Evolutionary conservation across 768 basidiomycete genomes (phyloP).

Genomic region (Mycena pura): DNA sequence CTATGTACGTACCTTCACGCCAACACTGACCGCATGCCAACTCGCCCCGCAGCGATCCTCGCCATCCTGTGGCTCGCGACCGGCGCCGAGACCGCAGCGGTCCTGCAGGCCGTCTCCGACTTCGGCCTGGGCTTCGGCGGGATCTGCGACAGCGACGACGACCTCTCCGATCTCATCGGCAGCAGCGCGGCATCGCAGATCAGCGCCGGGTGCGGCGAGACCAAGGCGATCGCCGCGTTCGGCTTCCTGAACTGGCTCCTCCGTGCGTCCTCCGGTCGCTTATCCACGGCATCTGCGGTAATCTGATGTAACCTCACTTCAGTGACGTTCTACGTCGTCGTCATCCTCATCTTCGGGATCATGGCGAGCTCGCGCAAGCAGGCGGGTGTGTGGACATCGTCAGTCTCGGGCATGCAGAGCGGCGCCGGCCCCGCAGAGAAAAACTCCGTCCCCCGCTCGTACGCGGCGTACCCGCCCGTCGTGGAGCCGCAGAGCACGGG

Average conservation of each 20-base stretch:
- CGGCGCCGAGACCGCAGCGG: constrained; percentile 36
- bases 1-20: too few species aligned
- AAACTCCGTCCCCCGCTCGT: too few species aligned
- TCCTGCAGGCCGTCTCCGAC: too few species aligned
- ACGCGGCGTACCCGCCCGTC: too few species aligned
- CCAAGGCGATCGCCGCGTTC: constrained; percentile 41
- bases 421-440: too few species aligned
- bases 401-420: constrained; percentile 39
- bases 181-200: too few species aligned
- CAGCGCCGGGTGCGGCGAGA: constrained; percentile 42
- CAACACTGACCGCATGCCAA: too few species aligned
- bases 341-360: constrained; percentile 32
- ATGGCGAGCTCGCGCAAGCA: constrained; percentile 37
- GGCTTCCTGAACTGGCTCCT: constrained; percentile 44
- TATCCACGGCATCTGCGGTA: too few species aligned
- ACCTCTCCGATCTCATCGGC: neutral
- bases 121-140: too few species aligned
- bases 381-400: constrained; percentile 35
- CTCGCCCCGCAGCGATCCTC: constrained; percentile 30
- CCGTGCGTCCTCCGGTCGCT: constrained; percentile 30
- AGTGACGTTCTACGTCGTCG: constrained; percentile 41
- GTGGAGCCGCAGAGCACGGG: too few species aligned
- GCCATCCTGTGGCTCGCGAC: constrained; percentile 48
- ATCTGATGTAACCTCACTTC: neutral
- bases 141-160: neutral